Evolutionary conservation across 768 basidiomycete genomes (phyloP), one percentile per base, ranked within the genome.

Genomic region (Kockovaella imperatae): DNA sequence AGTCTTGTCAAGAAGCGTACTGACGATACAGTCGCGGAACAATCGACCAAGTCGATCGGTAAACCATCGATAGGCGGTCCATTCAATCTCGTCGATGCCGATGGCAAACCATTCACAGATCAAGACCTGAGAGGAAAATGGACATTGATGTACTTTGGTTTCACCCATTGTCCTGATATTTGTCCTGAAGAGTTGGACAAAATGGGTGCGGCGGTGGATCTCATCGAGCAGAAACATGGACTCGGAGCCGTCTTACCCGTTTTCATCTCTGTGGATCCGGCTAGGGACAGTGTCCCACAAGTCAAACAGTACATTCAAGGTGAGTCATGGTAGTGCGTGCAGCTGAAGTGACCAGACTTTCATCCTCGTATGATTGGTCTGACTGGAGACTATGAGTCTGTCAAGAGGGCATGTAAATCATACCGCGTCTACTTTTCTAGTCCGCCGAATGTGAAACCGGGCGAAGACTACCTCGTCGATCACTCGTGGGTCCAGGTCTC

Each of bases 391-490:
- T 96, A 88, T 63, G 79, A 80, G 15, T 77, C 80, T 15, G 83
- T 83, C 55, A 97, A 97, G 71, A 77, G 82, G 23, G 80, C 83
- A 20, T 97, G 93, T 78, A 93, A 89, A 71, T 82, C 85, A 23
- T 99, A 93, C 71, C 84, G 95, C 32, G 95, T 99, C 34, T 99
- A 99, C 73, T 99, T 99, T 76, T 95, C 89, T 5, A 96, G 93
- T 4, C 87, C 87, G 8, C 75, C 75, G 2, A 74, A 86, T 60
- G 85, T 89, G 2, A 83, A 87, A 60, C 59, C 76, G 3, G 58
- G 60, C 7, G 91, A 89, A 42, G 95, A 99, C 74, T 99, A 97
- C 69, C 80, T 99, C 35, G 95, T 99, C 28, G 95, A 97, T 73
- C 75, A 76, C 65, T 65, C 60, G 71, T 70, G n/a, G 50, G 64